These are phyloP conservation scores for Fraxinus albicans DNA, from an alignment of 305 asterid genomes.

Conservation along the genomic window DNA sequence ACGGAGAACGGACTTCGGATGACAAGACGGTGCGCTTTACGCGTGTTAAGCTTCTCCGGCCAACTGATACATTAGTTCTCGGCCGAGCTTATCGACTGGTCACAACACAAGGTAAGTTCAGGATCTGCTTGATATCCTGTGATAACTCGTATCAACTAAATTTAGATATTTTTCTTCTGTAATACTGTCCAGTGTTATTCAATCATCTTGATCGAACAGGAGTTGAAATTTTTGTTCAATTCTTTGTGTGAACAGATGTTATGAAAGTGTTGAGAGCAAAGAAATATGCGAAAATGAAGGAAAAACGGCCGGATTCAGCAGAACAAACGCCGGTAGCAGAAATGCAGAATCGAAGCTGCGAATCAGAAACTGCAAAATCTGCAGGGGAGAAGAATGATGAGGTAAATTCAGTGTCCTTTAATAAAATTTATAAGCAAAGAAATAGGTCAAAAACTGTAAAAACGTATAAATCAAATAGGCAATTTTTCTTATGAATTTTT, in stretches of 20 bases:
- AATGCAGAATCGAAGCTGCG: slow-evolving; percentile 20
- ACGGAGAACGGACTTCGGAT: slow-evolving; percentile 23
- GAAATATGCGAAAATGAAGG: slow-evolving; percentile 50
- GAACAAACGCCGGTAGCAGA: slow-evolving; percentile 25
- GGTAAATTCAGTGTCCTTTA: slow-evolving; percentile 31
- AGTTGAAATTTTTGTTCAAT: neutral
- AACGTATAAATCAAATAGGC: neutral
- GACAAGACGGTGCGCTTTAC: slow-evolving; percentile 43
- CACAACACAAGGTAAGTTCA: slow-evolving; percentile 52
- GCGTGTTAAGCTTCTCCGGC: slow-evolving; percentile 59
- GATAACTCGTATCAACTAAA: neutral
- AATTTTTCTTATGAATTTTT: neutral
- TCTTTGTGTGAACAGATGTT: slow-evolving; percentile 41
- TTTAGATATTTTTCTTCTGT: neutral
- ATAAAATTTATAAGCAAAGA: slow-evolving; percentile 14
- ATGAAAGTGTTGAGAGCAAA: slow-evolving; percentile 64
- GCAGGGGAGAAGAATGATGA: slow-evolving; percentile 24
- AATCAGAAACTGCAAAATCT: slow-evolving; percentile 22
- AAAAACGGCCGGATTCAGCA: slow-evolving; percentile 25
- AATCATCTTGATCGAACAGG: neutral
- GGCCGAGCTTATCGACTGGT: slow-evolving; percentile 64
- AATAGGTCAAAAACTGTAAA: neutral
- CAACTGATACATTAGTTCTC: slow-evolving; percentile 50
- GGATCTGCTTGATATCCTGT: neutral
- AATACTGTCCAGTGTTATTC: neutral